Percentiles rank a stretch among this genome's conserved stretches.
Evolutionary conservation across 1,284 basidiomycete genomes (phyloP).

Genomic region (Naganishia albida): DNA sequence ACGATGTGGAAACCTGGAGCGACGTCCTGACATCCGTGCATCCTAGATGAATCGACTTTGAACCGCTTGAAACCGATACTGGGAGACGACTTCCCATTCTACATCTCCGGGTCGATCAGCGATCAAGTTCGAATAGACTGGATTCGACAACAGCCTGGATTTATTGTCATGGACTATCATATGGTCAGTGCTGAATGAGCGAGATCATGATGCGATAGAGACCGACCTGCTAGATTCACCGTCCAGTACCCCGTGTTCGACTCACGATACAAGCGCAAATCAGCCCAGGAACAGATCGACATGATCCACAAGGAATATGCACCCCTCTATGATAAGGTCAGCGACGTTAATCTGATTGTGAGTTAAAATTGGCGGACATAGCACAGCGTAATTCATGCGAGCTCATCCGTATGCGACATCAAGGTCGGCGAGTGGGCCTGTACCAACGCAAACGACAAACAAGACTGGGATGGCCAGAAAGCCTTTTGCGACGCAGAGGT

Average conservation of each 20-base stretch:
- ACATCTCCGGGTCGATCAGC: slow-evolving; percentile 17
- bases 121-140: slow-evolving; percentile 7
- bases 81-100: slow-evolving; percentile 24
- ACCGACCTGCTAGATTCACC: neutral
- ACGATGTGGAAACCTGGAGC: neutral
- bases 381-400: neutral
- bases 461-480: neutral
- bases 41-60: slow-evolving; percentile 12
- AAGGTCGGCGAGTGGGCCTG: slow-evolving; percentile 33
- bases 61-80: slow-evolving; percentile 3
- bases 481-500: slow-evolving; percentile 33
- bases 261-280: slow-evolving; percentile 8
- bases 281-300: slow-evolving; percentile 2
- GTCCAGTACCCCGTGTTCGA: slow-evolving; percentile 20
- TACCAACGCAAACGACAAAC: slow-evolving; percentile 8
- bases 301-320: slow-evolving; percentile 16
- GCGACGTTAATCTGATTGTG: slow-evolving; percentile 14
- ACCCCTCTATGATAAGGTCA: slow-evolving; percentile 2
- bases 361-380: neutral
- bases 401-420: neutral
- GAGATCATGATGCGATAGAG: neutral
- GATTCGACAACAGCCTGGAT: slow-evolving; percentile 7
- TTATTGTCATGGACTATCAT: slow-evolving; percentile 29
- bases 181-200: neutral
- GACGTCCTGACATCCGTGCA: neutral